Evolutionary conservation across 495 filamentous ascomycete species (phyloP).

Genomic region (Daldinia childiae): DNA sequence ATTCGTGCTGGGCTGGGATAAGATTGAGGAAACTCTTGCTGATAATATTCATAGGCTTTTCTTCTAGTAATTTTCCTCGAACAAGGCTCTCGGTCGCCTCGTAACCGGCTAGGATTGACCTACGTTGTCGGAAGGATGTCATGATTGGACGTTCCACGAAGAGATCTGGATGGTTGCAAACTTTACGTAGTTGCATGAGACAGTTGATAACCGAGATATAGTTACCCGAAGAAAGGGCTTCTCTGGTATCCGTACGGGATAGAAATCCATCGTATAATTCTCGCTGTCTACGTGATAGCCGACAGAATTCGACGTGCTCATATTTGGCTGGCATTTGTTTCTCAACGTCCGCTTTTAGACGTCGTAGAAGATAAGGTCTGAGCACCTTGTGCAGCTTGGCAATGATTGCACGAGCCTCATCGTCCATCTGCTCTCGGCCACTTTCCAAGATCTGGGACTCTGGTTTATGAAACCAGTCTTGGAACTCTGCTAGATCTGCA

Average conservation of each 20-base stretch:
- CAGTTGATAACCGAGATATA: conserved; percentile 98
- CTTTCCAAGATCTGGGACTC: conserved; percentile 96
- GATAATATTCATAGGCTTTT: conserved; percentile 70
- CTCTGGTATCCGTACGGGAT: conserved; percentile 87
- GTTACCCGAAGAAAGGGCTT: conserved; percentile 91
- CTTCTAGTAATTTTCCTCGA: conserved; percentile 69
- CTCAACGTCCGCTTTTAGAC: conserved; percentile 97
- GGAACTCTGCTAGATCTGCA: conserved; percentile 89
- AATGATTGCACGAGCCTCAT: conserved; percentile 87
- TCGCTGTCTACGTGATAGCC: conserved; percentile 91
- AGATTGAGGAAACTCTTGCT: conserved; percentile 85
- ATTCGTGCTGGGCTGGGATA: conserved; percentile 75
- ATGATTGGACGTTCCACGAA: conserved; percentile 99
- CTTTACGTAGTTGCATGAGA: conserved; percentile 96
- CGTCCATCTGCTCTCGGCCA: conserved; percentile 90
- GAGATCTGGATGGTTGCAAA: conserved; percentile 98
- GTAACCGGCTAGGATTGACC: conserved; percentile 80
- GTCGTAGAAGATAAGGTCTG: conserved; percentile 88
- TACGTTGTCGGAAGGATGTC: conserved; percentile 93
- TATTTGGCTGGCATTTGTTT: conserved; percentile 99
- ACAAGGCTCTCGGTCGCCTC: conserved; percentile 79
- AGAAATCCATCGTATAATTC: conserved; percentile 98
- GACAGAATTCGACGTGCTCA: conserved; percentile 94
- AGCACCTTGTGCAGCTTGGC: conserved; percentile 92
- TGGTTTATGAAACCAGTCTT: conserved; percentile 90